Percentiles rank a stretch among this genome's conserved stretches.
Evolutionary conservation across 2,329 filamentous ascomycete genomes (phyloP).

Genomic region (Fusarium euwallaceae): DNA sequence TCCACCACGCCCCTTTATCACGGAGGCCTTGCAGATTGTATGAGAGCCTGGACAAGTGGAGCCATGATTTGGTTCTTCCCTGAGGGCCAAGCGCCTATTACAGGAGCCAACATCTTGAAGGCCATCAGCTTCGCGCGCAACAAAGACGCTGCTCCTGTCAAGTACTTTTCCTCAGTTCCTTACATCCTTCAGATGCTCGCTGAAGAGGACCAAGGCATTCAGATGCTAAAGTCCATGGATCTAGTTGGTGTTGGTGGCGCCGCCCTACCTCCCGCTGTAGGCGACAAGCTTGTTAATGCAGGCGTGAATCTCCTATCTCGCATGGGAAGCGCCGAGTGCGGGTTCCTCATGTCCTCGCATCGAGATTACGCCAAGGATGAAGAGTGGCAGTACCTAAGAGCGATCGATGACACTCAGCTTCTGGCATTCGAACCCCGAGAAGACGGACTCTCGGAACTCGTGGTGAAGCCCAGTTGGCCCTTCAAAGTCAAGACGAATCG

Average conservation of each 20-base stretch:
- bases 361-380: slow-evolving; percentile 66
- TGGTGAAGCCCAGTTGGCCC: slow-evolving; percentile 69
- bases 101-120: slow-evolving; percentile 63
- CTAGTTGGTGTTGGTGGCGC: slow-evolving; percentile 75
- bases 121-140: slow-evolving; percentile 58
- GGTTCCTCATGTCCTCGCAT: slow-evolving; percentile 74
- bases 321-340: slow-evolving; percentile 76
- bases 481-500: slow-evolving; percentile 70
- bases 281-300: slow-evolving; percentile 63
- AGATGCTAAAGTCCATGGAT: slow-evolving; percentile 63
- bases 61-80: slow-evolving; percentile 74
- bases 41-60: slow-evolving; percentile 72
- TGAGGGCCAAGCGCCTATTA: slow-evolving; percentile 67
- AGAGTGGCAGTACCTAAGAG: slow-evolving; percentile 73
- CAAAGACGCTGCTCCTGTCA: slow-evolving; percentile 50
- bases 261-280: slow-evolving; percentile 65
- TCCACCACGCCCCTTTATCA: slow-evolving; percentile 76
- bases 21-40: slow-evolving; percentile 73
- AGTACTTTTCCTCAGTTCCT: slow-evolving; percentile 73
- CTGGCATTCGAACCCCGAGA: slow-evolving; percentile 61
- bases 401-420: slow-evolving; percentile 46
- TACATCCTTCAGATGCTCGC: slow-evolving; percentile 68
- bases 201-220: slow-evolving; percentile 57
- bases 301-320: slow-evolving; percentile 71
- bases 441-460: slow-evolving; percentile 63